These are phyloP conservation scores for Corymbia calophylla DNA, from an alignment of 441 rosid species.

Conservation along the genomic window DNA sequence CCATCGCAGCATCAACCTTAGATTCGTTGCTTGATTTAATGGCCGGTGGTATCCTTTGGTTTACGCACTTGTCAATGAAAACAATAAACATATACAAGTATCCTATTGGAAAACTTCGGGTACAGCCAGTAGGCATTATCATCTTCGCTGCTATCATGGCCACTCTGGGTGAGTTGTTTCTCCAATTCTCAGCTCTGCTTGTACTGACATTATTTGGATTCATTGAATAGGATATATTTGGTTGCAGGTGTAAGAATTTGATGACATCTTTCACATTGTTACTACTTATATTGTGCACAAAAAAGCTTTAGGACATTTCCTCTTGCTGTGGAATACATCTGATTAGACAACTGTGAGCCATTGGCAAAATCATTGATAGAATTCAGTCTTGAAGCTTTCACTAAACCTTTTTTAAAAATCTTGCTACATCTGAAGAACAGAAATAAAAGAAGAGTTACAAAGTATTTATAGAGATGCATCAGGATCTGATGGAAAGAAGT, in stretches of 20 bases:
- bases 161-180: constrained; percentile 55
- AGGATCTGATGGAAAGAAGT: not conserved
- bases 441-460: not conserved
- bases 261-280: not conserved
- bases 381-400: not conserved
- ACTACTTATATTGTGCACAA: not conserved
- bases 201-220: not conserved
- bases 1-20: not conserved
- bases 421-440: not conserved
- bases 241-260: not conserved
- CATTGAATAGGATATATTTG: not conserved
- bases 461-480: not conserved
- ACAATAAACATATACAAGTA: constrained; percentile 66
- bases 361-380: not conserved
- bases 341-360: not conserved
- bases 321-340: not conserved
- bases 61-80: constrained; percentile 76
- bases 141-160: constrained; percentile 95
- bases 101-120: constrained; percentile 87
- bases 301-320: not conserved
- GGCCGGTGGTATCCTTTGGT: constrained; percentile 94
- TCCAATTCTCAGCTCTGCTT: not conserved
- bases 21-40: constrained; percentile 66
- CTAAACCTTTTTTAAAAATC: not conserved
- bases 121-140: constrained; percentile 86